Percentiles rank a stretch among this genome's conserved stretches.
phyloP scores from a whole-genome alignment of 768 basidiomycete genomes.

The Hirschioporus abietinus region DNA sequence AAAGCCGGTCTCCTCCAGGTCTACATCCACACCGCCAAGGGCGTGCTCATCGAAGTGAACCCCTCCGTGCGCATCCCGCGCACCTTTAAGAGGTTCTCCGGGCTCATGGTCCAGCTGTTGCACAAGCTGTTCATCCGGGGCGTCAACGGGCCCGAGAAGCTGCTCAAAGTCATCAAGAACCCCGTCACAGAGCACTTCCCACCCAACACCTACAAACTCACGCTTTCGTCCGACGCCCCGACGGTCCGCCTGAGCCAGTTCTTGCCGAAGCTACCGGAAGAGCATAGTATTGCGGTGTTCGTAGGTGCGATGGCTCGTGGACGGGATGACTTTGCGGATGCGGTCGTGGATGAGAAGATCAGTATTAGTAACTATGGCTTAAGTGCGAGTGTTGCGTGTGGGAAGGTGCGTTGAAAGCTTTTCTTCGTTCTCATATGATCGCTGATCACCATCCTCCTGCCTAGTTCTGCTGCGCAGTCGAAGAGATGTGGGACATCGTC shows the following conservation, averaged over 20 bases:
- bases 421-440: conserved; percentile 9
- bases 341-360: conserved; percentile 92
- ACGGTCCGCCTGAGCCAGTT: conserved; percentile 77
- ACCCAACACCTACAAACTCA: conserved; percentile 91
- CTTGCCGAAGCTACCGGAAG: conserved; percentile 78
- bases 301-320: conserved; percentile 99
- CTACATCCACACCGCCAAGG: conserved; percentile 96
- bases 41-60: conserved; percentile 96
- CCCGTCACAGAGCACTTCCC: conserved; percentile 94
- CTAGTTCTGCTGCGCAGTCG: conserved; percentile 86
- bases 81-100: conserved; percentile 98
- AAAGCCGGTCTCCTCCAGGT: conserved; percentile 96
- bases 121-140: conserved; percentile 95
- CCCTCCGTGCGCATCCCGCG: conserved; percentile 96
- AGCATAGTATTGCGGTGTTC: conserved; percentile 89
- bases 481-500: conserved; percentile 93
- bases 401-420: conserved; percentile 73
- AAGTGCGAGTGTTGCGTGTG: conserved; percentile 92
- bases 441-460: neutral
- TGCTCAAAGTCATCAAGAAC: conserved; percentile 97
- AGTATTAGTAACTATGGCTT: conserved; percentile 91
- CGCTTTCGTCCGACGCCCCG: conserved; percentile 87
- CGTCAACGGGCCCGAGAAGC: conserved; percentile 93
- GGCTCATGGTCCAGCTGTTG: conserved; percentile 97
- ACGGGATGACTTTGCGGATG: conserved; percentile 95